Evolutionary conservation across 2,329 filamentous ascomycete species (phyloP), one percentile per base, ranked within the genome.

Genomic region (Pestalotiopsis sp.): DNA sequence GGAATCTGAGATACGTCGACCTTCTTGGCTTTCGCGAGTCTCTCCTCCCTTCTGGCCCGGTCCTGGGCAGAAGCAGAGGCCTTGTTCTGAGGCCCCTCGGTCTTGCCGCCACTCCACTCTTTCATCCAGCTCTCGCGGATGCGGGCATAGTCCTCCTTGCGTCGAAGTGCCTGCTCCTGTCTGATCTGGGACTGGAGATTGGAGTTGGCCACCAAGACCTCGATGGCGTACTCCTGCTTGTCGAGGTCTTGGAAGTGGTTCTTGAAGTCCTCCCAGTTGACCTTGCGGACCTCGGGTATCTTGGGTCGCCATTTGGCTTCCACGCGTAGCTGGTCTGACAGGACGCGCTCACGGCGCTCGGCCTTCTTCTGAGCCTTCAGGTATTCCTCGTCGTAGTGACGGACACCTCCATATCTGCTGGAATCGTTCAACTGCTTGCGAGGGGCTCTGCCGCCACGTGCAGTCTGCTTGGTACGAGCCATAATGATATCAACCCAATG

Each of bases 261-360:
- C 73, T 83, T 84, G 75, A 82, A 84, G 71, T 80, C 77, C 70
- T 83, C 81, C 67, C 83, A 83, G 73, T 81, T 80, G 66, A 81
- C 77, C 69, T 78, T 81, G 63, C 80, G 77, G n/a, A 81, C 79
- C 31, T 78, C 76, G 1, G 80, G 79, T 23, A 84, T 79, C 79
- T 82, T 82, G 68, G 79, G 73, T 0, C 79, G 79, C 80, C 80
- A 82, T 69, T 82, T 82, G 65, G 80, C 74, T 13, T 76, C 78
- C 12, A 71, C 74, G 41, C 80, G 78, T 27, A 77, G 78, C 11
- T 73, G 76, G 57, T 81, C 77, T 17, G 79, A 75, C 14, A 81
- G 72, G 61, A 81, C 79, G 2, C 76, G 75, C 67, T 82, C 77
- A 5, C 80, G 80, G 14, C 80, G 75, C 75, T 82, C 76, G 23